Percentiles rank a stretch among this genome's conserved stretches.
Conservation (phyloP, 1,284 basidiomycete species). For the Irpex sp. region DNA sequence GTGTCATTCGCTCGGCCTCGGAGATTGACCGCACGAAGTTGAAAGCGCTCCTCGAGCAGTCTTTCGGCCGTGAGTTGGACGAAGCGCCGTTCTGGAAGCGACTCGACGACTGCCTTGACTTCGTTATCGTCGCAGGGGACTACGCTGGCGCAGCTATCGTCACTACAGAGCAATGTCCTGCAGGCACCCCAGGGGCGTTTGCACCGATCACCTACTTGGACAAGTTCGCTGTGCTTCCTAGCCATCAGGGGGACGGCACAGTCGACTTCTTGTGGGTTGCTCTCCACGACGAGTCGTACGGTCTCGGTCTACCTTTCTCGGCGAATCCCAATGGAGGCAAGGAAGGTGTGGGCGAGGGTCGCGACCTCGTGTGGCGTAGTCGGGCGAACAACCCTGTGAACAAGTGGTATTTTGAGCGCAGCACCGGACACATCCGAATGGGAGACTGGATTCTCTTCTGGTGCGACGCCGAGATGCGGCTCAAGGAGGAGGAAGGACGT, state of each 20-base stretch:
- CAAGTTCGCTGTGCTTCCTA: constrained; percentile 97
- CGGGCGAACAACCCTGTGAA: constrained; percentile 94
- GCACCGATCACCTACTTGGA: constrained; percentile 88
- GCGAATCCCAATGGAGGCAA: constrained; percentile 95
- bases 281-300: constrained; percentile 97
- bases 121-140: constrained; percentile 93
- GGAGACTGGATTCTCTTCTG: constrained; percentile 93
- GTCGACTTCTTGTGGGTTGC: constrained; percentile 99
- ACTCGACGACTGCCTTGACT: constrained; percentile 79
- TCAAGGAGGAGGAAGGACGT: constrained; percentile 64
- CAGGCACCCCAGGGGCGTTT: constrained; percentile 23
- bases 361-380: constrained; percentile 94
- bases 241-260: constrained; percentile 95
- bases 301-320: constrained; percentile 89
- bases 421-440: constrained; percentile 85
- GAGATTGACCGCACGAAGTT: constrained; percentile 79
- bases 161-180: constrained; percentile 70
- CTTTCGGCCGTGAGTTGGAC: constrained; percentile 80
- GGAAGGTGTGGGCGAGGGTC: constrained; percentile 84
- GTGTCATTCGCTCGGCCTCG: constrained; percentile 65
- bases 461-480: constrained; percentile 92
- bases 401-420: constrained; percentile 99
- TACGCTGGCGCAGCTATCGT: constrained; percentile 96
- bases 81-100: constrained; percentile 76
- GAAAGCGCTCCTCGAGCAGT: constrained; percentile 80